Evolutionary conservation across 768 basidiomycete species (phyloP), one percentile per base, ranked within the genome.

Genomic region (Chalciporus pseudorubinellus): DNA sequence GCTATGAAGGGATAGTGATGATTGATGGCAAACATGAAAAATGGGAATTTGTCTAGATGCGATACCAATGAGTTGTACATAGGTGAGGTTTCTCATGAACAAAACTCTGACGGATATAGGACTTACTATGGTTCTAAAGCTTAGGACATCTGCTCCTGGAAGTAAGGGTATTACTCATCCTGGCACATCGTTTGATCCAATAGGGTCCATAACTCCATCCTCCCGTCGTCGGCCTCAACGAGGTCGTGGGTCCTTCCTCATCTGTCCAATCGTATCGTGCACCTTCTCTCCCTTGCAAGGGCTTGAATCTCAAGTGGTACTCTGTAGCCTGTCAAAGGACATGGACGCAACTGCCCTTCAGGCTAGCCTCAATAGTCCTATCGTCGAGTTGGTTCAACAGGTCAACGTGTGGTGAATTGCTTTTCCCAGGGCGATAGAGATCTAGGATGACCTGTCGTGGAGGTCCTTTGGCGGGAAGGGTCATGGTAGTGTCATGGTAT

Each of bases 231-330:
- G 40, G 51, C 49, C 62, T 75, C 70, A 14, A 94, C 86, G 48
- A 75, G 69, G 64, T 95, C 92, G 34, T 76, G 73, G 31, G 59
- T 70, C 46, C 79, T 71, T 47, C 77, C 77, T 89, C 95, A 68
- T 98, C 95, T 10, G 82, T 83, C 91, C 92, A 98, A 3, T 71
- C 67, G 67, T 91, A 97, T 34, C 95, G 80, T 13, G 95, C 91
- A 29, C 87, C 86, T 29, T 82, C 16, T 48, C 39, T 6, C 19
- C 39, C 4, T 29, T 41, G 26, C 36, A 44, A 10, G 33, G 50
- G 12, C 28, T 45, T 8, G 53, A 57, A 40, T 33, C 55, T 16
- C 16, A 33, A 18, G 10, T 6, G 4, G 14, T 42, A 28, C 45
- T 28, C 9, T 36, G 62, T 24, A 65, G 66, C 39, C 62, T 59